Base-by-base conservation (phyloP, 2,329 filamentous ascomycete species). In the Fusarium siculi region DNA sequence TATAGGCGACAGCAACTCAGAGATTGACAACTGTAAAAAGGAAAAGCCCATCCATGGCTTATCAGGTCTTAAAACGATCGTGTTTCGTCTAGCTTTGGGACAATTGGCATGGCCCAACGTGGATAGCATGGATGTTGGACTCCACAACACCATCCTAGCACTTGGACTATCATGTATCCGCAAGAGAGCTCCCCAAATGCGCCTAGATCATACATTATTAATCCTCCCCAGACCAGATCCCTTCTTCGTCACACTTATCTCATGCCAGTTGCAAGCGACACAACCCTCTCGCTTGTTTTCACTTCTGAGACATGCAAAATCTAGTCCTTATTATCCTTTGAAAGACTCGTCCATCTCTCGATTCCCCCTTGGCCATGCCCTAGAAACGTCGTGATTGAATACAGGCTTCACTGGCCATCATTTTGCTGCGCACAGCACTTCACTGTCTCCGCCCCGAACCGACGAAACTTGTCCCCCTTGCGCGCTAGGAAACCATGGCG, bases 241-340 rank as follows among this genome's bases (percentile, higher is more conserved):
- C 49, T 37, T 21, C 72, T 39, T 73, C 72, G 69, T 75, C 72
- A 73, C 61, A 68, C 69, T 75, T 74, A 69, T 74, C 73, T 75
- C 72, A 73, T 73, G 61, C 37, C 58, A 55, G 58, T 36, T 63
- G 15, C 49, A 63, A 68, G 54, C 54, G 60, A 52, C 57, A 63
- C 56, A 59, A 73, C 57, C 47, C 16, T 70, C 37, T 63, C 57
- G 50, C 52, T 59, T 67, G 59, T 53, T 63, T 56, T 62, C 23
- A 28, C 47, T 60, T 53, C 36, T 49, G 63, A 63, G 73, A 73
- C 61, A 74, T 70, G 54, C 65, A 39, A 56, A 32, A 54, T 42
- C 25, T 37, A 32, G 42, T 44, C 44, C 37, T 37, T 39, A 25
- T 42, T 63, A 28, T 19, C 63, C 28, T 56, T 23, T 53, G 34